phyloP scores from a whole-genome alignment of 1,139 yeast species.

The Arxiozyma slooffiae region DNA sequence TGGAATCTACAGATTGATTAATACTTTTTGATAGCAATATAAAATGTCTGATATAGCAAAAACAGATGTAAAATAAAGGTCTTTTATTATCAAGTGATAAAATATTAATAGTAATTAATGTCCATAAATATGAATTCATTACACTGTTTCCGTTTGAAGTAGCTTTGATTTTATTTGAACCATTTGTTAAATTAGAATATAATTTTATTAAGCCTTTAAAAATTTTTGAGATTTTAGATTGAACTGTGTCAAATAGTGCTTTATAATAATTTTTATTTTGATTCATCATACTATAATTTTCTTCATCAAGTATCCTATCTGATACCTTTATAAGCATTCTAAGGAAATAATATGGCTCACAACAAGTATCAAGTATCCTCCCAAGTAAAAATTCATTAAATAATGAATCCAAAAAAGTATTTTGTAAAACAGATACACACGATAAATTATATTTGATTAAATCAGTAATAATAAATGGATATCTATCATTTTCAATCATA shows the following conservation, averaged over 20 bases:
- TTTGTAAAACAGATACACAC: conserved; percentile 12
- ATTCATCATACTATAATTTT: neutral
- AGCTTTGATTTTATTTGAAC: too few species aligned
- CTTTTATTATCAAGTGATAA: conserved; percentile 15
- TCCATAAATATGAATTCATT: conserved; percentile 15
- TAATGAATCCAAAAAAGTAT: conserved; percentile 16
- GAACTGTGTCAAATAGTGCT: neutral
- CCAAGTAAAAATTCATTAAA: conserved; percentile 19
- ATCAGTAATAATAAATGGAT: conserved; percentile 14
- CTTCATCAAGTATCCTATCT: conserved; percentile 3
- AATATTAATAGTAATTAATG: conserved; percentile 16
- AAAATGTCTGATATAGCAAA: neutral
- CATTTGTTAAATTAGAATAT: neutral
- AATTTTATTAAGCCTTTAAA: neutral
- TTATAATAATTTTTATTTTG: neutral
- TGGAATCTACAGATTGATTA: neutral
- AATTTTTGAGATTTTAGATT: neutral
- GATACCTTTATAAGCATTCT: conserved; percentile 13
- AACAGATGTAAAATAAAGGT: conserved; percentile 20
- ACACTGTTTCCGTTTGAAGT: neutral
- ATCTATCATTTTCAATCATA: conserved; percentile 11
- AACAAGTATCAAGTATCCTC: conserved; percentile 16
- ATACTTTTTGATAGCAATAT: neutral
- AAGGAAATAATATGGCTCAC: conserved; percentile 22
- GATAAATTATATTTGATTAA: conserved; percentile 9